Percentiles rank a stretch among this genome's conserved stretches.
Conservation (phyloP, 1,284 basidiomycete species). For the Boletellus sp. region DNA sequence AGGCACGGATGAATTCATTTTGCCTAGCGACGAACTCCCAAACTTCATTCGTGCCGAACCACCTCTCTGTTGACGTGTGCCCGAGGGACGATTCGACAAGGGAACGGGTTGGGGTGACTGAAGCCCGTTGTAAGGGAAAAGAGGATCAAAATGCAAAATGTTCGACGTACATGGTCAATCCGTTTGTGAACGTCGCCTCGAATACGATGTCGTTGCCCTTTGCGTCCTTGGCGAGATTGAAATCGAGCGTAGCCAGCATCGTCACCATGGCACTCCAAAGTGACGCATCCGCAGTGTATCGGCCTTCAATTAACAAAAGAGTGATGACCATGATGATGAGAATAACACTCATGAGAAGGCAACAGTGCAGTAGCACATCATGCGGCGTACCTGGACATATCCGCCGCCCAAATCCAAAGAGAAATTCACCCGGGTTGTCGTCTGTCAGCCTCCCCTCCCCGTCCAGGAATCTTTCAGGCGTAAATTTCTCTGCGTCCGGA, state of each 20-base stretch:
- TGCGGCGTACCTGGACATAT: conserved; percentile 20
- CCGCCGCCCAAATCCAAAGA: conserved; percentile 23
- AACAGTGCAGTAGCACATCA: too few species aligned
- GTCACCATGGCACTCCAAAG: conserved; percentile 18
- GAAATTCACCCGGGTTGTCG: conserved; percentile 12
- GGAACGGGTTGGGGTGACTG: neutral
- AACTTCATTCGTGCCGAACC: neutral
- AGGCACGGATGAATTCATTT: too few species aligned
- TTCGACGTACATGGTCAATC: conserved; percentile 6
- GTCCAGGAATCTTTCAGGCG: conserved; percentile 20
- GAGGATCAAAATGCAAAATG: neutral
- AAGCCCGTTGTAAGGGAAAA: neutral
- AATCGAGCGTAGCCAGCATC: conserved; percentile 18
- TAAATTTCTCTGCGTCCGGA: conserved; percentile 15
- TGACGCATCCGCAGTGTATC: conserved; percentile 13
- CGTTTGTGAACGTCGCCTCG: conserved; percentile 6
- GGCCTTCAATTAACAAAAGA: too few species aligned
- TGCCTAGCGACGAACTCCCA: too few species aligned
- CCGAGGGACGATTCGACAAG: neutral
- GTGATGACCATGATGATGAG: too few species aligned
- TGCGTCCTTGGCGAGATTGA: conserved; percentile 4
- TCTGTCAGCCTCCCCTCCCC: conserved; percentile 2
- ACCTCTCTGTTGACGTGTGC: neutral
- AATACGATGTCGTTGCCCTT: conserved; percentile 12
- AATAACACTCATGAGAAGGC: too few species aligned